Conservation (phyloP, 2,329 filamentous ascomycete species). For the Epichloe uncinata region DNA sequence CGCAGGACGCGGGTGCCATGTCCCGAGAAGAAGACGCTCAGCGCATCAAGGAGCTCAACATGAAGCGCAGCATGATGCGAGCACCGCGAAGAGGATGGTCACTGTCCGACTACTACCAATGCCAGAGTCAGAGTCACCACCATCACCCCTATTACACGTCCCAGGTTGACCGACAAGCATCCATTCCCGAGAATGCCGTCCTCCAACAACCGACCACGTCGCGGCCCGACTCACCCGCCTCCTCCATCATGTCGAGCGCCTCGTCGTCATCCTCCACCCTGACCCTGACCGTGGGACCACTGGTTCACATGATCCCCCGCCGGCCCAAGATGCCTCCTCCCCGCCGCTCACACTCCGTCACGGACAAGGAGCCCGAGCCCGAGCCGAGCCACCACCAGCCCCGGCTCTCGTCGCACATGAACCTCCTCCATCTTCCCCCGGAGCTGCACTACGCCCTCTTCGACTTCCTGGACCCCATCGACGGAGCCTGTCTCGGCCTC, state of each 20-base stretch:
- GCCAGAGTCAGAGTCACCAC: slow-evolving; percentile 13
- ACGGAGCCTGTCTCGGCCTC: slow-evolving; percentile 48
- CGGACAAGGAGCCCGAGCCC: slow-evolving; percentile 37
- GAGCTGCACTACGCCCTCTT: slow-evolving; percentile 49
- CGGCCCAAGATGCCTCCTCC: slow-evolving; percentile 30
- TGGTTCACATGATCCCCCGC: slow-evolving; percentile 11
- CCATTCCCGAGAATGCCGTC: slow-evolving; percentile 23
- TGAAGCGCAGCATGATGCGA: slow-evolving; percentile 23
- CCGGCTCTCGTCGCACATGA: slow-evolving; percentile 30
- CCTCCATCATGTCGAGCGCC: not conserved
- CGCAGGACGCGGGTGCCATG: slow-evolving; percentile 13
- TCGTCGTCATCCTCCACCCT: slow-evolving; percentile 1
- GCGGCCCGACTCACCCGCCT: slow-evolving; percentile 3
- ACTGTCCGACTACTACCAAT: slow-evolving; percentile 28
- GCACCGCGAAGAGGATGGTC: slow-evolving; percentile 33
- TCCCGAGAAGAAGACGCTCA: slow-evolving; percentile 28
- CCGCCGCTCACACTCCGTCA: slow-evolving; percentile 46
- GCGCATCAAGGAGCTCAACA: slow-evolving; percentile 24
- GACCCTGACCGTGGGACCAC: slow-evolving; percentile 5
- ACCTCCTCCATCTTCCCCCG: slow-evolving; percentile 38
- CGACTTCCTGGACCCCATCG: slow-evolving; percentile 50
- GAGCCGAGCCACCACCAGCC: slow-evolving; percentile 34
- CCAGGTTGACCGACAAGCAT: slow-evolving; percentile 15
- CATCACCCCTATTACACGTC: slow-evolving; percentile 7
- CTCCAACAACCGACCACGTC: slow-evolving; percentile 5